Base-by-base conservation (phyloP, 257 asterid genomes). In the Thymus mandschuricus region DNA sequence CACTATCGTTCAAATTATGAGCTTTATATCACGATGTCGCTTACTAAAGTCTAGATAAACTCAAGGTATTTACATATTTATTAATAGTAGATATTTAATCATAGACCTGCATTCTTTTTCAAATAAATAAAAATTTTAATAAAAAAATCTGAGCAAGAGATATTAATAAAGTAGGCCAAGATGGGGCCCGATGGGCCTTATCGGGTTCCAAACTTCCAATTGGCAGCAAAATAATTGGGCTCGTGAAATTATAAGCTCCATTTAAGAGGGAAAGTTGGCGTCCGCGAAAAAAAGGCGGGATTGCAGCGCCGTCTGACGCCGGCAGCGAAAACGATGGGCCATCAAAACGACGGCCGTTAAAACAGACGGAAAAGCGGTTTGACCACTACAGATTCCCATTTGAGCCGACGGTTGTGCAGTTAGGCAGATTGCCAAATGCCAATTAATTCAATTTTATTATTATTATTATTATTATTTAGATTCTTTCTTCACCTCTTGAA, bases 231-330 rank as follows among this genome's bases (percentile, higher is more conserved):
- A 49, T 12, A 57, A 49, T 10, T 54, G 66, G 65, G 54, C 52
- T 68, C 8, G 54, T 3, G 27, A 58, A 63, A 34, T 68, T 73
- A 74, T 69, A 31, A 10, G 74, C 56, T 69, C 15, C 34, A 63
- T 45, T 78, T 73, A 49, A 74, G 21, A 41, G 71, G 44, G 66
- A 4, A 3, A 0, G 50, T 64, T 73, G 69, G 81, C 60, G 76
- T 76, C 77, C 84, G 62, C 59, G 80, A 69, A 70, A 82, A 80
- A 79, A 58, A 79, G 85, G 81, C 82, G 81, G 83, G 80, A 78
- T 34, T 21, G 58, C 38, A 51, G 59, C 83, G 78, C 82, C 82
- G 85, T 75, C 81, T 75, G 66, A 69, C 81, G 82, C 80, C 86
- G 86, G 85, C 82, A 56, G 64, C 40, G 79, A 71, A 63, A 82